Percentiles rank a stretch among this genome's conserved stretches.
Conservation (phyloP, 352 stramenopile species). For the Phytophthora boehmeriae region DNA sequence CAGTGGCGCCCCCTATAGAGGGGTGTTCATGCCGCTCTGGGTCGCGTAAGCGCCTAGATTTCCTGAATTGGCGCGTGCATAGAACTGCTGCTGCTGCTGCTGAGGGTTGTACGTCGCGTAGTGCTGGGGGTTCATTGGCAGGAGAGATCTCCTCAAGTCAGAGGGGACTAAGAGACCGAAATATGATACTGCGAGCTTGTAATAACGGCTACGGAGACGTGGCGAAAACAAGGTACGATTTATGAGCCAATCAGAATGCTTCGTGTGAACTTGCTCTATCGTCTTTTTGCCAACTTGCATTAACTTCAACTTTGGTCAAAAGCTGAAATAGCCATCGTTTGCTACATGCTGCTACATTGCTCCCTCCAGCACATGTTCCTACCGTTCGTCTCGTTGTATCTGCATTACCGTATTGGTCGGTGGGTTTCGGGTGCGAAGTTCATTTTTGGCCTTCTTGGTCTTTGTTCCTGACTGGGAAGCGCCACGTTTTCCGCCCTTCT, state of each 20-base stretch:
- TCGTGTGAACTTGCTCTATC: too few species aligned
- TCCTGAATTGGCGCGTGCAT: slow-evolving; percentile 39
- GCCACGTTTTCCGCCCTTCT: slow-evolving; percentile 25
- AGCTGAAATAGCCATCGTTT: too few species aligned
- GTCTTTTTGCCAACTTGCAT: too few species aligned
- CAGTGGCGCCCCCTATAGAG: neutral
- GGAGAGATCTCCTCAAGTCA: slow-evolving; percentile 12
- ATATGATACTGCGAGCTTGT: slow-evolving; percentile 7
- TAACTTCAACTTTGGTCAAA: too few species aligned
- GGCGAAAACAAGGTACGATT: too few species aligned
- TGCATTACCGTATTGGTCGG: too few species aligned
- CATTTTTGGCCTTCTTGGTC: slow-evolving; percentile 46
- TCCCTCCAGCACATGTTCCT: too few species aligned
- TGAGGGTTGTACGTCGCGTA: slow-evolving; percentile 61
- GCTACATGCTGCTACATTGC: too few species aligned
- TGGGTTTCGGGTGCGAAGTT: neutral
- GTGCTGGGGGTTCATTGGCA: slow-evolving; percentile 55
- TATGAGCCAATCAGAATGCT: too few species aligned
- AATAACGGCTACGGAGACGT: neutral
- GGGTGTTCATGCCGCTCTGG: slow-evolving; percentile 28
- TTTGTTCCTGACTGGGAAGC: slow-evolving; percentile 6
- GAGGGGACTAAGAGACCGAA: too few species aligned
- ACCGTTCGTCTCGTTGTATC: too few species aligned
- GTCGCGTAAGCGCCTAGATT: slow-evolving; percentile 38
- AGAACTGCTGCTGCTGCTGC: slow-evolving; percentile 56